These are phyloP conservation scores for Polyplosphaeria fusca DNA, from an alignment of 495 filamentous ascomycete species.

Conservation along the genomic window DNA sequence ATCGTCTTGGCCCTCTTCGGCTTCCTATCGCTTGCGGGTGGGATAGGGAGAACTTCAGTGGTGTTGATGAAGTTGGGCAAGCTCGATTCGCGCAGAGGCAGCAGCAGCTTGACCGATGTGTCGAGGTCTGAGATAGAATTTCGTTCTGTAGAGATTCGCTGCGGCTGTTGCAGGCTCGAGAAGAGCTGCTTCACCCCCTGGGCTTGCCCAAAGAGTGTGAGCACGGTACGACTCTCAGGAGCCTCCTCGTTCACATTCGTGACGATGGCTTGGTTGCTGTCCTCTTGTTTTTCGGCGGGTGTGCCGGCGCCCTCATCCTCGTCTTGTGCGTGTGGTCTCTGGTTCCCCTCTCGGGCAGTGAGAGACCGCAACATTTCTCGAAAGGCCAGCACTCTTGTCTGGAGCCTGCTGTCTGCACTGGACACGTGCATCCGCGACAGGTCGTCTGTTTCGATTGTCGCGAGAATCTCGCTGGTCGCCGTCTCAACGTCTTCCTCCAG, in stretches of 20 bases:
- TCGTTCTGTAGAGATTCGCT: slow-evolving; percentile 34
- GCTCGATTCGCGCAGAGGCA: slow-evolving; percentile 57
- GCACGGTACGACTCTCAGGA: slow-evolving; percentile 57
- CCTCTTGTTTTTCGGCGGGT: not conserved
- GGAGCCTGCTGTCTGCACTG: slow-evolving; percentile 8
- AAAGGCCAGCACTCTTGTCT: slow-evolving; percentile 23
- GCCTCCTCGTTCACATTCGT: not conserved
- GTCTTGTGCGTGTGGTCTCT: not conserved
- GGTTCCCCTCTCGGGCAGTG: slow-evolving; percentile 13
- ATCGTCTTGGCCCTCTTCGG: slow-evolving; percentile 58
- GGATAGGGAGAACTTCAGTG: slow-evolving; percentile 62
- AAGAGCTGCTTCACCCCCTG: slow-evolving; percentile 73
- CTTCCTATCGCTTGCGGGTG: slow-evolving; percentile 39
- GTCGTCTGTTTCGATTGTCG: not conserved
- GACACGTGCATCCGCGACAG: slow-evolving; percentile 1
- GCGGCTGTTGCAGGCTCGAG: slow-evolving; percentile 68
- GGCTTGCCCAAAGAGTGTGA: slow-evolving; percentile 71
- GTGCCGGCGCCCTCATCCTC: not conserved
- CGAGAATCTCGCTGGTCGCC: slow-evolving; percentile 14
- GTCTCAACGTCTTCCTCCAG: slow-evolving; percentile 30
- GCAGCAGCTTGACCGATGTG: slow-evolving; percentile 39
- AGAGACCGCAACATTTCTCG: slow-evolving; percentile 17
- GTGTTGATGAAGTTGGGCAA: slow-evolving; percentile 72
- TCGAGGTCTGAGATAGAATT: slow-evolving; percentile 38
- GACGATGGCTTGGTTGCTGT: no score